These are phyloP conservation scores for Candida silvatica DNA, from an alignment of 805 yeast species.

Conservation along the genomic window DNA sequence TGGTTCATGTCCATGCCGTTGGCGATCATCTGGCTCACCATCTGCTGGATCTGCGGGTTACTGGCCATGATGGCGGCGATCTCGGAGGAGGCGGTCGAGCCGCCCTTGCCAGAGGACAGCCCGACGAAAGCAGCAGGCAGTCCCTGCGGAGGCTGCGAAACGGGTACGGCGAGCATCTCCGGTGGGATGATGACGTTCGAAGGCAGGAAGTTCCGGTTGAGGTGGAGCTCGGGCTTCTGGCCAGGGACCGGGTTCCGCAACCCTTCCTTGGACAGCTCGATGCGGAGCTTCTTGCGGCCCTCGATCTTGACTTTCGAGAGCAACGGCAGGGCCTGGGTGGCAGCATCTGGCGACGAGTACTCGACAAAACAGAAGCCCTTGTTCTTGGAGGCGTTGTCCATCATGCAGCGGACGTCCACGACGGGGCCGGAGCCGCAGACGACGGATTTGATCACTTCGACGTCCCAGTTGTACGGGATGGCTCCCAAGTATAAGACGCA, in stretches of 20 bases:
- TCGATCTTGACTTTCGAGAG: conserved; percentile 36
- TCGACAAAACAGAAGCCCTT: conserved; percentile 66
- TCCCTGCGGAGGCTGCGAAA: not conserved
- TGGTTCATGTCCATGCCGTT: conserved; percentile 28
- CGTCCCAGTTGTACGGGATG: conserved; percentile 68
- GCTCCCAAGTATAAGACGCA: conserved; percentile 51
- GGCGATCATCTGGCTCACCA: conserved; percentile 27
- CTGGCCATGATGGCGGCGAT: conserved; percentile 17
- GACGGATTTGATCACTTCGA: conserved; percentile 49
- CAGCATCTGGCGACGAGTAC: conserved; percentile 42
- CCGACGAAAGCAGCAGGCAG: not conserved
- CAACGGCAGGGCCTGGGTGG: conserved; percentile 37
- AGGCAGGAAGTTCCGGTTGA: conserved; percentile 42
- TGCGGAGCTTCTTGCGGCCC: conserved; percentile 40
- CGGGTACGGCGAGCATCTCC: conserved; percentile 26
- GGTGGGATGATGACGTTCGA: conserved; percentile 49
- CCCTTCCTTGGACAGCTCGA: conserved; percentile 58
- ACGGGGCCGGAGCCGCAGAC: conserved; percentile 69
- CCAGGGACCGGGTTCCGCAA: conserved; percentile 29
- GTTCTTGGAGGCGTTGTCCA: conserved; percentile 48
- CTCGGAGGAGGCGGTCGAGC: conserved; percentile 7
- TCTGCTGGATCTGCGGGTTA: conserved; percentile 25
- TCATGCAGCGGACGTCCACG: conserved; percentile 56
- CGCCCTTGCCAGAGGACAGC: conserved; percentile 1
- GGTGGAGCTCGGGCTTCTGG: conserved; percentile 33